Evolutionary conservation across 495 filamentous ascomycete species (phyloP), one percentile per base, ranked within the genome.

Genomic region (Penicillium roqueforti): DNA sequence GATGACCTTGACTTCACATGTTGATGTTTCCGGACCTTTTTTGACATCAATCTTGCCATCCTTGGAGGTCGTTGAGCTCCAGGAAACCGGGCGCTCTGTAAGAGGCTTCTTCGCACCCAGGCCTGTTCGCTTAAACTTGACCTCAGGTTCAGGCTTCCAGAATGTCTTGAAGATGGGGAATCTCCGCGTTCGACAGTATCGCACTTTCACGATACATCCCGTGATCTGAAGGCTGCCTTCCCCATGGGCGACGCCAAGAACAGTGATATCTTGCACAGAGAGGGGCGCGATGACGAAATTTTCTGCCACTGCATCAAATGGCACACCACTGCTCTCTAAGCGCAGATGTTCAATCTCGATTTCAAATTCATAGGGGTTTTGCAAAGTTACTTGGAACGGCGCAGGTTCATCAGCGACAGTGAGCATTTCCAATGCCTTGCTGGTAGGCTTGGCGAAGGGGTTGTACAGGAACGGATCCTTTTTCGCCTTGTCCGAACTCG

Each of bases 321-420:
- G 75, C 14, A 84, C 77, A 6, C 87, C 89, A 32, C 87, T 82
- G 6, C 83, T 79, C 50, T 89, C 83, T 5, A 97, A 69, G n/a
- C 76, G 78, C 49, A 98, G 75, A 29, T 81, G 83, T 62, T 97
- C 92, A 40, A 97, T 81, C 48, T 93, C 88, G 1, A 98, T 60
- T 43, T 97, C 90, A 60, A 97, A 88, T 47, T 97, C 92, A 64
- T 89, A 96, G 1, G 90, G 88, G 61, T 98, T 98, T 61, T 97
- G 95, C 4, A 98, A 76, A 7, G 85, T 88, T 26, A 97, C 78
- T 62, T 76, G 79, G 67, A 96, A 97, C 3, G 77, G 79, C 3
- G 87, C 84, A 57, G 77, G 68, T 66, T 97, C 92, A 25, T 84
- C 84, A 4, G 89, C 82, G 52, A 95, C 84, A 42, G 95, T 74